These are phyloP conservation scores for Leccinum uliginosum DNA, from an alignment of 768 basidiomycete genomes.

Conservation along the genomic window DNA sequence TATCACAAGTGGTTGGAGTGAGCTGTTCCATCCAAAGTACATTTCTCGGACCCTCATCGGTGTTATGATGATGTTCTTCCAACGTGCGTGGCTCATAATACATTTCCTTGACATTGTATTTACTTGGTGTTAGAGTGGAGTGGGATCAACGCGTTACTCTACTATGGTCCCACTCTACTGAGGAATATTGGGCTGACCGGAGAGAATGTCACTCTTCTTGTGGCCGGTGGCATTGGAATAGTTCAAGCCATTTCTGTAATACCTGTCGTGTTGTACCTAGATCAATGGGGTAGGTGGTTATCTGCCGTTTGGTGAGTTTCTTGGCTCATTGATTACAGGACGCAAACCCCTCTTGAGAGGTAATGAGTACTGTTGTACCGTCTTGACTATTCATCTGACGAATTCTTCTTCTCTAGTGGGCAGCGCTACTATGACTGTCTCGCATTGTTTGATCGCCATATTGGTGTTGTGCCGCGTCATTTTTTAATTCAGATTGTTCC, in stretches of 20 bases:
- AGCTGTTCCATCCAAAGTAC: slow-evolving; percentile 51
- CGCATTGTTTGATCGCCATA: slow-evolving; percentile 62
- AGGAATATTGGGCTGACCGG: slow-evolving; percentile 58
- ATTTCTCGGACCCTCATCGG: slow-evolving; percentile 64
- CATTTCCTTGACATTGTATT: neutral
- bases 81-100: slow-evolving; percentile 49
- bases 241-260: slow-evolving; percentile 73
- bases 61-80: slow-evolving; percentile 75
- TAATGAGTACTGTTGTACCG: slow-evolving; percentile 10
- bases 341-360: slow-evolving; percentile 60
- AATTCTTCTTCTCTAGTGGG: slow-evolving; percentile 36
- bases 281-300: slow-evolving; percentile 47
- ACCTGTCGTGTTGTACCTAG: slow-evolving; percentile 69
- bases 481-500: neutral
- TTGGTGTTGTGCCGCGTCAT: slow-evolving; percentile 39
- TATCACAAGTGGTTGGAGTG: slow-evolving; percentile 43
- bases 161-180: slow-evolving; percentile 76
- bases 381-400: neutral
- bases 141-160: slow-evolving; percentile 80
- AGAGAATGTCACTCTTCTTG: slow-evolving; percentile 56
- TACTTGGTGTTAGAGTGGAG: slow-evolving; percentile 60
- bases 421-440: slow-evolving; percentile 55
- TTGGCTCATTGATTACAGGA: slow-evolving; percentile 35
- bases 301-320: neutral
- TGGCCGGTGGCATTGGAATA: slow-evolving; percentile 75